Evolutionary conservation across 2,329 filamentous ascomycete species (phyloP).

Genomic region (Talaromyces sp.): DNA sequence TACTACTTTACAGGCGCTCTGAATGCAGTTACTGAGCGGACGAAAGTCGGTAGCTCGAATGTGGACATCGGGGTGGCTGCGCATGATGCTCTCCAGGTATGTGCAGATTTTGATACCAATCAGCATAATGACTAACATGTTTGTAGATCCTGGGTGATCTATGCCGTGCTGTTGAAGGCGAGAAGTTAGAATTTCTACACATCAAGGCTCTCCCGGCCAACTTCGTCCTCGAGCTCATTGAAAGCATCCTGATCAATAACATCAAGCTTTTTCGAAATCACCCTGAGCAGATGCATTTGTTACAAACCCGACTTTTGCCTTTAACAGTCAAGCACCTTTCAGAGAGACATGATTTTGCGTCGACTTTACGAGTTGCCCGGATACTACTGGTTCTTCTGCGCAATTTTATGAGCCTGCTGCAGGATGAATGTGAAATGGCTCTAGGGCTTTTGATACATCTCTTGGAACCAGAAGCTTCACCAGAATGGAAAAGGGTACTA

Average conservation of each 20-base stretch:
- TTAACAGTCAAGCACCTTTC: constrained; percentile 74
- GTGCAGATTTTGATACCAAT: constrained; percentile 15
- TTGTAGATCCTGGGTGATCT: constrained; percentile 77
- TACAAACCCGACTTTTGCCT: constrained; percentile 75
- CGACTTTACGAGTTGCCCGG: constrained; percentile 75
- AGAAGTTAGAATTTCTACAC: constrained; percentile 75
- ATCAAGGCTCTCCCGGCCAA: constrained; percentile 74
- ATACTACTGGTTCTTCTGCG: constrained; percentile 79
- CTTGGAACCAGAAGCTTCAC: constrained; percentile 75
- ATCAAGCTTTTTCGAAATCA: constrained; percentile 73
- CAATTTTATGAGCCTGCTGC: constrained; percentile 69
- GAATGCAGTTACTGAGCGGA: constrained; percentile 55
- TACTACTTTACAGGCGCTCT: constrained; percentile 34
- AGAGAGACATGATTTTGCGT: constrained; percentile 73
- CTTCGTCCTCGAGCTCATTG: constrained; percentile 86
- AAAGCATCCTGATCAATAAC: constrained; percentile 84
- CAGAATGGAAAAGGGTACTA: constrained; percentile 79
- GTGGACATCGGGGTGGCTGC: constrained; percentile 70
- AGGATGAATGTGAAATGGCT: constrained; percentile 76
- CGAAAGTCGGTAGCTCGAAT: constrained; percentile 61
- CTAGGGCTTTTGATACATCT: constrained; percentile 78
- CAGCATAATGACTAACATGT: constrained; percentile 19
- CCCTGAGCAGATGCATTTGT: constrained; percentile 72
- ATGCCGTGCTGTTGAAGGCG: constrained; percentile 79
- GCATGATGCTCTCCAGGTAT: constrained; percentile 75